phyloP scores from a whole-genome alignment of 305 asterid species.

The Ilex paraguariensis region DNA sequence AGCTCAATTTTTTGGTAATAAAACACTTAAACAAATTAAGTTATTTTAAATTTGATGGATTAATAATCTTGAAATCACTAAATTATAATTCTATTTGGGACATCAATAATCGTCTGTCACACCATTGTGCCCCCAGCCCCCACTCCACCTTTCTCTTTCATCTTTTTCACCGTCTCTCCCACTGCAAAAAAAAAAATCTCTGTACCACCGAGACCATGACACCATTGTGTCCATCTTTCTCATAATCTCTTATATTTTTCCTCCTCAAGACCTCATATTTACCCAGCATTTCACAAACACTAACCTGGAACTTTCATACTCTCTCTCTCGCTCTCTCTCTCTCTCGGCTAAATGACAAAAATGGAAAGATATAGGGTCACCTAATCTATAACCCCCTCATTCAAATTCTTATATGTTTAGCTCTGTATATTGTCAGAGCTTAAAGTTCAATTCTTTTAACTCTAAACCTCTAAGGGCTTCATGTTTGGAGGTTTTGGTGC shows the following conservation, averaged over 20 bases:
- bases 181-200: too few species aligned
- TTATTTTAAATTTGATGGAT: too few species aligned
- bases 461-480: slow-evolving; percentile 15
- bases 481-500: neutral
- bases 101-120: too few species aligned
- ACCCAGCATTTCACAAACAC: slow-evolving; percentile 26
- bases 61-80: too few species aligned
- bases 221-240: too few species aligned
- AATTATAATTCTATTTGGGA: too few species aligned
- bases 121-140: too few species aligned
- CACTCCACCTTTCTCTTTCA: too few species aligned
- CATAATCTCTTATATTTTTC: slow-evolving; percentile 19
- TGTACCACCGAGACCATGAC: too few species aligned
- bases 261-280: slow-evolving; percentile 14
- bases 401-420: slow-evolving; percentile 4
- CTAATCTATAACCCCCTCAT: slow-evolving; percentile 32
- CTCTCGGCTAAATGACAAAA: slow-evolving; percentile 19
- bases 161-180: too few species aligned
- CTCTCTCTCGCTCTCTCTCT: slow-evolving; percentile 13
- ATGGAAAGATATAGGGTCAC: slow-evolving; percentile 34
- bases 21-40: too few species aligned
- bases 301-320: neutral
- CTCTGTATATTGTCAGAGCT: slow-evolving; percentile 18
- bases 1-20: too few species aligned
- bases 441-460: slow-evolving; percentile 16